A percentile compares a stretch with the other conserved stretches of the same genome.
These are phyloP conservation scores for Epichloe coenophiala DNA, from an alignment of 2,329 filamentous ascomycete genomes.

Conservation along the genomic window DNA sequence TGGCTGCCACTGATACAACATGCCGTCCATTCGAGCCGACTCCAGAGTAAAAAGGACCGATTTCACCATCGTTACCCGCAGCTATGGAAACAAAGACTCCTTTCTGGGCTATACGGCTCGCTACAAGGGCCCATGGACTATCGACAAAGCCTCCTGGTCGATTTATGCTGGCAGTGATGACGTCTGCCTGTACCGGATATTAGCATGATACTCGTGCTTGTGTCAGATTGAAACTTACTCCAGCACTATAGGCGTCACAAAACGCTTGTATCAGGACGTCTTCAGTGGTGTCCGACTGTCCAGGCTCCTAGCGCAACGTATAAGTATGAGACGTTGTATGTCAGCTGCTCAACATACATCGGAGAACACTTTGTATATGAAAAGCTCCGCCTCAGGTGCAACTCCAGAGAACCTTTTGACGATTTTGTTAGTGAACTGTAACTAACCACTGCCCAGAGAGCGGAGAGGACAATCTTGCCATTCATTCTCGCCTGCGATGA, in stretches of 20 bases:
- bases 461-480: slow-evolving; percentile 9
- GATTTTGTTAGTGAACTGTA: background rate
- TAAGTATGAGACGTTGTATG: background rate
- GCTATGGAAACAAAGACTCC: slow-evolving; percentile 37
- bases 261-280: slow-evolving; percentile 22
- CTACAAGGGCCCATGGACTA: slow-evolving; percentile 29
- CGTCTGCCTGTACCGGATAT: slow-evolving; percentile 19
- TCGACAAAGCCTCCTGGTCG: slow-evolving; percentile 24
- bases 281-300: slow-evolving; percentile 14
- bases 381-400: slow-evolving; percentile 29
- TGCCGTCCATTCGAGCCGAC: slow-evolving; percentile 19
- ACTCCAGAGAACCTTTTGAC: slow-evolving; percentile 26
- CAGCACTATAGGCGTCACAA: slow-evolving; percentile 22
- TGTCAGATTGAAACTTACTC: slow-evolving; percentile 10
- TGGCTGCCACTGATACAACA: slow-evolving; percentile 23
- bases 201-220: background rate
- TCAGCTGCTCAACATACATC: slow-evolving; percentile 10
- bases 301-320: background rate
- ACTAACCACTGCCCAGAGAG: background rate
- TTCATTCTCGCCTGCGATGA: slow-evolving; percentile 31
- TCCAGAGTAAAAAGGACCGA: slow-evolving; percentile 34
- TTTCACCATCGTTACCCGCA: slow-evolving; percentile 35
- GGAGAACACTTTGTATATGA: slow-evolving; percentile 31
- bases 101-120: slow-evolving; percentile 26
- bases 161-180: slow-evolving; percentile 30